A percentile compares a stretch with the other conserved stretches of the same genome.
Conservation (phyloP, 2,329 filamentous ascomycete genomes). For the Colletotrichum phormii region DNA sequence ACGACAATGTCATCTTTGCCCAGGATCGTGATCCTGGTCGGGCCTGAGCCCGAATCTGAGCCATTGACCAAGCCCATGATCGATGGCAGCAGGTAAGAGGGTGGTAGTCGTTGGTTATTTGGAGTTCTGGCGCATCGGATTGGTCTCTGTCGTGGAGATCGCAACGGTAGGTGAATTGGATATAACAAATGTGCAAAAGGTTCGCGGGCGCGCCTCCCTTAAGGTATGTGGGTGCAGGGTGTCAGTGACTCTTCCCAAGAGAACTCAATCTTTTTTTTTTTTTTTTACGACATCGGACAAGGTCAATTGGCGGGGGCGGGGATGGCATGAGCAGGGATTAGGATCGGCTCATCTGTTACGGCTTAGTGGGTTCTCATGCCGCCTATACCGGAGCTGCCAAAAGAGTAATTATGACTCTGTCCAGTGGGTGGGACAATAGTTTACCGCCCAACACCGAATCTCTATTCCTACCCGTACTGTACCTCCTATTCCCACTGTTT, state of each 20-base stretch:
- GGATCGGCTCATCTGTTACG: not conserved
- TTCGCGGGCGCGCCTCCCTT: not conserved
- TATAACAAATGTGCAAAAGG: not conserved
- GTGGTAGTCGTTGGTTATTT: not conserved
- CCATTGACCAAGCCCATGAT: conserved; percentile 36
- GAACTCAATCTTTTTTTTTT: not conserved
- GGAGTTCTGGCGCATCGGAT: conserved; percentile 10
- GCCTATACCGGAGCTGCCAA: not conserved
- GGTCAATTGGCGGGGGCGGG: not conserved
- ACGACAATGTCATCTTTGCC: conserved; percentile 92
- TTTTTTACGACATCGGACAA: not conserved
- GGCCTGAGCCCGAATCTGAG: conserved; percentile 44
- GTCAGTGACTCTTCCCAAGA: not conserved
- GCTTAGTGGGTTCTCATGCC: not conserved
- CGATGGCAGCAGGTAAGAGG: not conserved
- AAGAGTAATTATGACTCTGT: not conserved
- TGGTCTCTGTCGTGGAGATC: not conserved
- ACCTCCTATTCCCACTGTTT: too few species aligned
- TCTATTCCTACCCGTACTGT: too few species aligned
- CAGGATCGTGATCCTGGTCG: conserved; percentile 80
- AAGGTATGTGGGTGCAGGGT: not conserved
- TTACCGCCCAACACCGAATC: too few species aligned
- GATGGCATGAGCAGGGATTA: not conserved
- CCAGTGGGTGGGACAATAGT: too few species aligned
- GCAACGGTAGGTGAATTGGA: not conserved